Conservation (phyloP, 805 yeast species). For the Metschnikowia lunata region DNA sequence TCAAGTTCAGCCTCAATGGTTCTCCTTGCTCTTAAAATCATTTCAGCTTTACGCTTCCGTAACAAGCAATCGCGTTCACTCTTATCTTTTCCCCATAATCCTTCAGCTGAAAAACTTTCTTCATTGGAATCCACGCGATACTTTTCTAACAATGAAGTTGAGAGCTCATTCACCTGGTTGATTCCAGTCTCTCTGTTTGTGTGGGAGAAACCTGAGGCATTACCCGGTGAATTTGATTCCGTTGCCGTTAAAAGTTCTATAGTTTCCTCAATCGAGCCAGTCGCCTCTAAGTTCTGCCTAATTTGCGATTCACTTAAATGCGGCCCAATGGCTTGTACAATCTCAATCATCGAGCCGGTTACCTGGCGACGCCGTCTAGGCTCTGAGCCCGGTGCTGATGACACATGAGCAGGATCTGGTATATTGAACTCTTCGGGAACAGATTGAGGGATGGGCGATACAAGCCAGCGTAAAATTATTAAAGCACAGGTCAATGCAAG, state of each 20-base stretch:
- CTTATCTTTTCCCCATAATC: slow-evolving; percentile 23
- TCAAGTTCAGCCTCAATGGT: slow-evolving; percentile 37
- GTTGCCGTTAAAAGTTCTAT: slow-evolving; percentile 64
- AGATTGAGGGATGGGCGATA: slow-evolving; percentile 51
- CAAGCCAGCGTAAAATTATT: slow-evolving; percentile 61
- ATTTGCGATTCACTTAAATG: slow-evolving; percentile 65
- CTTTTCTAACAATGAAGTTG: slow-evolving; percentile 32
- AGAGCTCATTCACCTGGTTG: not conserved
- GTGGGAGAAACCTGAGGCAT: slow-evolving; percentile 46
- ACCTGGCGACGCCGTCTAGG: slow-evolving; percentile 42
- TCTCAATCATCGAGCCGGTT: slow-evolving; percentile 73
- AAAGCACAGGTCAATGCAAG: slow-evolving; percentile 49
- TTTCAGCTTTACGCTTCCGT: slow-evolving; percentile 32
- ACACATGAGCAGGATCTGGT: slow-evolving; percentile 12
- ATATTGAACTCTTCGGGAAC: slow-evolving; percentile 18
- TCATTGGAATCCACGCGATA: slow-evolving; percentile 34
- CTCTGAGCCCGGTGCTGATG: slow-evolving; percentile 4
- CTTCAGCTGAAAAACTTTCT: slow-evolving; percentile 9
- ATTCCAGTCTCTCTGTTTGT: slow-evolving; percentile 11
- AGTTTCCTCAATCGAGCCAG: slow-evolving; percentile 80
- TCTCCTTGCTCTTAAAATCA: slow-evolving; percentile 40
- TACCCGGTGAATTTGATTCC: not conserved
- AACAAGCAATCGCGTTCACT: slow-evolving; percentile 15
- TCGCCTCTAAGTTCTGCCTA: slow-evolving; percentile 62
- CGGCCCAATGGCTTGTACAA: slow-evolving; percentile 82